phyloP scores from a whole-genome alignment of 2,329 filamentous ascomycete genomes.

The Zasmidium cellare region DNA sequence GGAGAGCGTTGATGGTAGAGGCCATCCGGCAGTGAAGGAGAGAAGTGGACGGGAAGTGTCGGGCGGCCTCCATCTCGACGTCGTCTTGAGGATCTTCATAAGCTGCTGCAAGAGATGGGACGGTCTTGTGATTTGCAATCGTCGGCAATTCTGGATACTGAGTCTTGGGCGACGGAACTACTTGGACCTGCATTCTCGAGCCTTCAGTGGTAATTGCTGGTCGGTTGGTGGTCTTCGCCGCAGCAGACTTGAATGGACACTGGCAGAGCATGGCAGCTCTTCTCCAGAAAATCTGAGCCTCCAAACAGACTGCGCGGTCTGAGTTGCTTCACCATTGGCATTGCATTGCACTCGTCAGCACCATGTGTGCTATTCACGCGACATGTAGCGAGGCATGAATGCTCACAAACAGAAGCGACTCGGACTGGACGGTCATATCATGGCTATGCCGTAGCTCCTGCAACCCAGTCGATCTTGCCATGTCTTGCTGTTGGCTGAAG shows the following conservation, averaged over 20 bases:
- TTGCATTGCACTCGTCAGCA: slow-evolving; percentile 58
- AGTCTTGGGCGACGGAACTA: slow-evolving; percentile 26
- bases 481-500: slow-evolving; percentile 12
- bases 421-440: slow-evolving; percentile 28
- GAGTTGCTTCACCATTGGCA: slow-evolving; percentile 36
- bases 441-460: slow-evolving; percentile 33
- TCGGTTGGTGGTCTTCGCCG: slow-evolving; percentile 3
- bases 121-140: slow-evolving; percentile 14
- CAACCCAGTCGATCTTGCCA: slow-evolving; percentile 23
- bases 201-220: slow-evolving; percentile 34
- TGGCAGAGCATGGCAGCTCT: slow-evolving; percentile 23
- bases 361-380: slow-evolving; percentile 37
- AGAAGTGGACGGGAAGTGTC: slow-evolving; percentile 52
- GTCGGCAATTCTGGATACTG: slow-evolving; percentile 40
- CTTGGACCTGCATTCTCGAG: slow-evolving; percentile 28
- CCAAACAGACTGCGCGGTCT: slow-evolving; percentile 47
- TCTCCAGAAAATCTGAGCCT: slow-evolving; percentile 33
- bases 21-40: slow-evolving; percentile 40
- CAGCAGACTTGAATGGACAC: slow-evolving; percentile 12
- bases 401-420: slow-evolving; percentile 44
- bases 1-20: slow-evolving; percentile 55
- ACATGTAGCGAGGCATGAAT: slow-evolving; percentile 57
- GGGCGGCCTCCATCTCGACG: slow-evolving; percentile 47
- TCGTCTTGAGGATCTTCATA: slow-evolving; percentile 53
- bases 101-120: slow-evolving; percentile 15